Evolutionary conservation across 2,329 filamentous ascomycete genomes (phyloP), one percentile per base, ranked within the genome.

Genomic region (Fusarium sp.): DNA sequence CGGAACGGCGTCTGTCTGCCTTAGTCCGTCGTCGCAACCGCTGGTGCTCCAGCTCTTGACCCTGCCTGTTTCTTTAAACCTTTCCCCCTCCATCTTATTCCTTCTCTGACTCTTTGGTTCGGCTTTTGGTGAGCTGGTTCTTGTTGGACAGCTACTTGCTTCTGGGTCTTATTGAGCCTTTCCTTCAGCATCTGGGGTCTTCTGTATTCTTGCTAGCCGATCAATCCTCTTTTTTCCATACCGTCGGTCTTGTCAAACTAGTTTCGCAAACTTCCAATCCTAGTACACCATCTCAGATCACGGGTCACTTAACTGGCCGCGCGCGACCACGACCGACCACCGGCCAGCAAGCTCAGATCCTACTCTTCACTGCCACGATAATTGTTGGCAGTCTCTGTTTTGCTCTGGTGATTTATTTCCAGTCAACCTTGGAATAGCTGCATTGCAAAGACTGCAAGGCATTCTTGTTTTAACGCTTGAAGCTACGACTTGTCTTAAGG

Each of bases 1-100:
- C 70, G 48, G 34, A 60, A 52, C 44, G 64, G 70, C 70, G 70
- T 70, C 71, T 62, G 70, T 63, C 70, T 75, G 70, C 70, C 72
- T 72, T 55, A 72, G 67, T 66, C 70, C 59, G 53, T 72, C 63
- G 70, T 70, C 72, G 68, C 72, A 74, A 65, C 66, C 72, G 69
- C 74, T 67, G 63, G 54, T 75, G 65, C 65, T 74, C 71, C 70
- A 67, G 62, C 69, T 72, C 65, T 61, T 58, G 68, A 58, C 64
- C 72, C 53, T 65, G 58, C 49, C 71, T 70, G 52, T 52, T 72
- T 74, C 78, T 78, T 76, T 78, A 76, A 77, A 75, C 74, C 75
- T 72, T 71, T 72, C 73, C 72, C 74, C 76, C 77, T 75, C 78
- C 76, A 74, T 71, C 69, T 65, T 68, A 46, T 27, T 49, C 67